Evolutionary conservation across 768 basidiomycete genomes (phyloP).

Genomic region (Gloeophyllum trabeum): DNA sequence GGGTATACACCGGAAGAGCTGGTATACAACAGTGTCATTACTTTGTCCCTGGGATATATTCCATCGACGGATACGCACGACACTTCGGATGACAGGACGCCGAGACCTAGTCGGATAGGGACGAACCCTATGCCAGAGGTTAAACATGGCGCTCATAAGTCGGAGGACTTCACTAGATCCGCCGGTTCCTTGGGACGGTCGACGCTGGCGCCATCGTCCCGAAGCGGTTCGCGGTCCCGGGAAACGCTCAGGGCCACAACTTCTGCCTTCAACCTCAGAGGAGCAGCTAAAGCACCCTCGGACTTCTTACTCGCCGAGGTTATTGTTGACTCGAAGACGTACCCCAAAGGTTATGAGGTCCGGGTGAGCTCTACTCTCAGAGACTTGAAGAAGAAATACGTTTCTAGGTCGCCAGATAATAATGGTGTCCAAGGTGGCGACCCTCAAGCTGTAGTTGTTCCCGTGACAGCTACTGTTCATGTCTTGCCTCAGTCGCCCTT

Average conservation of each 20-base stretch:
- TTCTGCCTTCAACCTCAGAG: conserved; percentile 51
- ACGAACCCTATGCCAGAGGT: not conserved
- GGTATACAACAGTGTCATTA: conserved; percentile 30
- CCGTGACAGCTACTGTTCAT: conserved; percentile 48
- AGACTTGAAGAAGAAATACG: conserved; percentile 18
- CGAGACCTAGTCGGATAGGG: not conserved
- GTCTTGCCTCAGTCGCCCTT: conserved; percentile 76
- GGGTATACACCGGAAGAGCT: conserved; percentile 37
- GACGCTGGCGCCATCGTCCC: conserved; percentile 6
- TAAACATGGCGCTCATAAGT: no score
- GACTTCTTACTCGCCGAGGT: conserved; percentile 74
- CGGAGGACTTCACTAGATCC: not conserved
- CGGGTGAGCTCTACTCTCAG: conserved; percentile 31
- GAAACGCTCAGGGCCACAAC: conserved; percentile 26
- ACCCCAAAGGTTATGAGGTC: conserved; percentile 64
- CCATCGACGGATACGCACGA: not conserved
- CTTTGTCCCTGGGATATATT: no score
- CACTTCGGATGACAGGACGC: not conserved
- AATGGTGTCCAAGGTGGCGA: no score
- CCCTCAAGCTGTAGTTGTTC: conserved; percentile 26
- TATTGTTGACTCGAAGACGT: conserved; percentile 72
- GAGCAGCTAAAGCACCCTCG: conserved; percentile 45
- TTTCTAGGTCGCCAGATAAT: conserved; percentile 1
- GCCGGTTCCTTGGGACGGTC: not conserved
- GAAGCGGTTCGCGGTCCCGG: conserved; percentile 20